Conservation (phyloP, 1,284 basidiomycete species). For the Trichosporon sp. region DNA sequence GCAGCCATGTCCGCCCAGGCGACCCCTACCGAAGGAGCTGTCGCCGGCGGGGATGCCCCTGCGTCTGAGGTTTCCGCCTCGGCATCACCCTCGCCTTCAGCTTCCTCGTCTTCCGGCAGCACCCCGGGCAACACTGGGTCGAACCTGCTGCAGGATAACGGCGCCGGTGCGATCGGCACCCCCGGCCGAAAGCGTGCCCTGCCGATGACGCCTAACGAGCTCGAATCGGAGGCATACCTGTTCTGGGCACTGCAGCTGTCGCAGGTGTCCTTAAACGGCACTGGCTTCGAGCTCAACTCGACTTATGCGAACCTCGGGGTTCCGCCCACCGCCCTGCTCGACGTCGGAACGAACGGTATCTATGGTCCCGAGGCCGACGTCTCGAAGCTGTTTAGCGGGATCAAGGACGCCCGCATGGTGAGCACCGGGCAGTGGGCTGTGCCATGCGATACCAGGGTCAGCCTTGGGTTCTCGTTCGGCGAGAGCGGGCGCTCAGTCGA, state of each 20-base stretch:
- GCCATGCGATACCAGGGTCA: slow-evolving; percentile 65
- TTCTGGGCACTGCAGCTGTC: slow-evolving; percentile 71
- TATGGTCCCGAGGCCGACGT: slow-evolving; percentile 79
- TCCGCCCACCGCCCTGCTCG: slow-evolving; percentile 66
- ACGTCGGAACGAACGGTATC: slow-evolving; percentile 72
- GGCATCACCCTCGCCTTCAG: slow-evolving; percentile 1
- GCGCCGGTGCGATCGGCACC: background rate
- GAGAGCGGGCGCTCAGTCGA: slow-evolving; percentile 55
- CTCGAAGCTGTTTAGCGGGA: slow-evolving; percentile 59
- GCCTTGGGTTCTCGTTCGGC: slow-evolving; percentile 69
- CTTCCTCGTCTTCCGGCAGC: background rate
- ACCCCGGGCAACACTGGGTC: background rate
- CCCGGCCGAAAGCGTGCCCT: background rate
- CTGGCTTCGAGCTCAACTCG: slow-evolving; percentile 57
- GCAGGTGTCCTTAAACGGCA: slow-evolving; percentile 62
- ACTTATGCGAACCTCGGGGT: slow-evolving; percentile 62
- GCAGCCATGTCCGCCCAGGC: background rate
- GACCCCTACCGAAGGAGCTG: background rate
- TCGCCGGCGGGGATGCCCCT: background rate
- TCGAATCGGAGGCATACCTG: slow-evolving; percentile 56
- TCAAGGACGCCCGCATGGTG: slow-evolving; percentile 67
- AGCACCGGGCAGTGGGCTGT: slow-evolving; percentile 69
- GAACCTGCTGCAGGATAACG: background rate
- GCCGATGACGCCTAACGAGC: slow-evolving; percentile 10
- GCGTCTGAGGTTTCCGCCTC: background rate